These are phyloP conservation scores for Pycnococcus provasolii DNA, from an alignment of 139 green algal species.

Conservation along the genomic window DNA sequence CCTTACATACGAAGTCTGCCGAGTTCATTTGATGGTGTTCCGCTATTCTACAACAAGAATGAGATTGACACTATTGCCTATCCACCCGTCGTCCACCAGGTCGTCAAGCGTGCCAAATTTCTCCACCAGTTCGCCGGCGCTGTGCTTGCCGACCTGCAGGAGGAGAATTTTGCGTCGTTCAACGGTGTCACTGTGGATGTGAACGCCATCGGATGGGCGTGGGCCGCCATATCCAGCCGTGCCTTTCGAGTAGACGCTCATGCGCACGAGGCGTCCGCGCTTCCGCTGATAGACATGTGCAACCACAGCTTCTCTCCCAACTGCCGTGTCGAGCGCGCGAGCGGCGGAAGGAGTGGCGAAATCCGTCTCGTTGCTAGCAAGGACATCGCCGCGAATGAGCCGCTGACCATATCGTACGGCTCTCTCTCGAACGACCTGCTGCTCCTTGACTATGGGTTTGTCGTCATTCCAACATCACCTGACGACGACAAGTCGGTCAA, in stretches of 20 bases:
- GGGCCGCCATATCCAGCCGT: constrained; percentile 13
- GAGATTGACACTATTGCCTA: constrained; percentile 1
- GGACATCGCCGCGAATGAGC: constrained; percentile 31
- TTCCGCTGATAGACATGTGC: constrained; percentile 22
- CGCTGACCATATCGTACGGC: constrained; percentile 64
- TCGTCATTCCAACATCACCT: constrained; percentile 28
- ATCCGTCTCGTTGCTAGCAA: background rate
- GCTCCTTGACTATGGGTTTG: constrained; percentile 79
- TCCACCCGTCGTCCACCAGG: constrained; percentile 7
- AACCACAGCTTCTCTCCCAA: constrained; percentile 25
- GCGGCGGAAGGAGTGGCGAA: constrained; percentile 1
- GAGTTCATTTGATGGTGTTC: background rate
- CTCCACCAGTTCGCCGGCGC: background rate
- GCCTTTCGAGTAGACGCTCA: constrained; percentile 15
- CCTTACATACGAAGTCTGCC: constrained; percentile 14
- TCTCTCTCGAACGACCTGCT: constrained; percentile 71
- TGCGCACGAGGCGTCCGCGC: constrained; percentile 28
- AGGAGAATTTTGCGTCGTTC: background rate
- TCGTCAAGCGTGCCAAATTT: constrained; percentile 9
- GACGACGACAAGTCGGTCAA: constrained; percentile 33
- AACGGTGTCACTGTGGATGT: constrained; percentile 4
- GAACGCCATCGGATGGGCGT: constrained; percentile 12
- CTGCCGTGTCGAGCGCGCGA: background rate
- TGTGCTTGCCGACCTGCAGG: background rate
- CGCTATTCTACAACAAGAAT: constrained; percentile 2